Evolutionary conservation across 2,329 filamentous ascomycete genomes (phyloP).

Genomic region (Fusarium pseudoanthophilum): DNA sequence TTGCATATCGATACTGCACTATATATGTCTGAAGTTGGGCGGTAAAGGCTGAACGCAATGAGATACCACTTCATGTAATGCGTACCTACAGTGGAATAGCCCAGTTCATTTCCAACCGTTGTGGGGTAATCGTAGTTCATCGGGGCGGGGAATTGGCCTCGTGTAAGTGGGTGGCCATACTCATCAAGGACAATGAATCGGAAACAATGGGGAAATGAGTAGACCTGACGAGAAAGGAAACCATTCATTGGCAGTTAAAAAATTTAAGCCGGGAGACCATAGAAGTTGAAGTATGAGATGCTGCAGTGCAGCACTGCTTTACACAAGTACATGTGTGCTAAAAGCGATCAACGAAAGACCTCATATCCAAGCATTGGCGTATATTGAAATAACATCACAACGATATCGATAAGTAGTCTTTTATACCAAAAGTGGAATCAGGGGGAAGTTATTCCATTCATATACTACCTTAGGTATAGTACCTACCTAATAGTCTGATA

Average conservation of each 20-base stretch:
- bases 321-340: background rate
- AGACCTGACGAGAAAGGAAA: background rate
- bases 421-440: background rate
- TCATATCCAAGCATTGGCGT: background rate
- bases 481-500: background rate
- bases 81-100: background rate
- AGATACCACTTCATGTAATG: background rate
- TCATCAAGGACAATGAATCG: background rate
- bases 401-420: background rate
- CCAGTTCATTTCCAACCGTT: slow-evolving; percentile 1
- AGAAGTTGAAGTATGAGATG: background rate
- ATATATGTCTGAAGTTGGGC: background rate
- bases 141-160: slow-evolving; percentile 22
- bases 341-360: background rate
- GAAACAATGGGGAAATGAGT: no score
- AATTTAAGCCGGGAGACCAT: background rate
- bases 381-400: background rate
- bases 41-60: background rate
- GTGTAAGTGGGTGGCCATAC: slow-evolving; percentile 1
- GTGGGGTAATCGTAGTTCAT: slow-evolving; percentile 13
- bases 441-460: background rate
- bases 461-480: no score
- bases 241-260: background rate
- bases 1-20: background rate
- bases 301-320: background rate